Conservation (phyloP, 257 asterid genomes). For the Prunella vulgaris region DNA sequence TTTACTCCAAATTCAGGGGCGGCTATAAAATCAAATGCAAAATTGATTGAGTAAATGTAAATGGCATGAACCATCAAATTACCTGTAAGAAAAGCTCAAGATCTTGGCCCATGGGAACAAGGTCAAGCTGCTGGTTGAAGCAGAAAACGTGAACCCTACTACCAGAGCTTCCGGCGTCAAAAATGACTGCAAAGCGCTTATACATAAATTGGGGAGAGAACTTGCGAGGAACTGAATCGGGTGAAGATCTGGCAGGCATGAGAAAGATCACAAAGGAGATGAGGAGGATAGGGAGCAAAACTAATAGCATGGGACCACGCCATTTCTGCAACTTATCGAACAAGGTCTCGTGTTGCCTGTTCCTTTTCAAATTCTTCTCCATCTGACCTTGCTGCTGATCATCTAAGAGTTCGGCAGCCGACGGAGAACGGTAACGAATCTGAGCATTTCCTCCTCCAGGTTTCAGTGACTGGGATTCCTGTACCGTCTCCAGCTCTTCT, state of each 20-base stretch:
- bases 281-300: constrained; percentile 55
- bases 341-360: constrained; percentile 42
- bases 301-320: constrained; percentile 59
- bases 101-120: constrained; percentile 68
- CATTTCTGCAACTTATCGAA: constrained; percentile 64
- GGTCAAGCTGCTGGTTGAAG: constrained; percentile 63
- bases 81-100: constrained; percentile 81
- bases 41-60: neutral
- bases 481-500: constrained; percentile 45
- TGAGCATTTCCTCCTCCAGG: constrained; percentile 66
- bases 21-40: neutral
- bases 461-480: constrained; percentile 44
- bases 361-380: constrained; percentile 60
- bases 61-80: neutral
- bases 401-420: constrained; percentile 78
- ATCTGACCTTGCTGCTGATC: constrained; percentile 33
- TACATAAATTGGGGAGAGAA: constrained; percentile 36
- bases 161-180: constrained; percentile 92
- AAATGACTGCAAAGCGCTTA: constrained; percentile 62
- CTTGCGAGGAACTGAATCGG: too few species aligned
- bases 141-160: constrained; percentile 87
- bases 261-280: constrained; percentile 40
- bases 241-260: constrained; percentile 30
- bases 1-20: neutral
- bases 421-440: constrained; percentile 93